Evolutionary conservation across 345 rosid species (phyloP), one percentile per base, ranked within the genome.

Genomic region (Linum usitatissimum): DNA sequence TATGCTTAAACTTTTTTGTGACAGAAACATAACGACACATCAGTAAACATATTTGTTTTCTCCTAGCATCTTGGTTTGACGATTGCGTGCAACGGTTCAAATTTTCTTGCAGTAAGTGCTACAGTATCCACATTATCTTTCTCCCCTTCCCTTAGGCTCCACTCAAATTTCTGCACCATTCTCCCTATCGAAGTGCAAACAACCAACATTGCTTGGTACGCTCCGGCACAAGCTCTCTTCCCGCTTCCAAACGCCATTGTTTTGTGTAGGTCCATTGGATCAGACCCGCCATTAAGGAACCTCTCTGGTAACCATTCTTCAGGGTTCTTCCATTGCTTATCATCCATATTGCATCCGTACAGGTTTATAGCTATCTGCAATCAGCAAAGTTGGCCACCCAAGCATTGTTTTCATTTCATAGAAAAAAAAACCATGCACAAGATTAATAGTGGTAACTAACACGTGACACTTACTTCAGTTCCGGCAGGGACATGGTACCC

Each of bases 201-300:
- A 55, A 90, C 70, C 38, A 81, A 55, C 65, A 70, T 77, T 2
- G 97, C 97, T 73, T 85, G 87, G 20, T 84, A 83, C 34, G 91
- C 75, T 42, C 96, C 97, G 2, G 96, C 91, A 30, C 99, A 87
- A 6, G 64, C 76, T 71, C 90, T 83, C 68, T 79, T 93, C 40
- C 97, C 97, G 0, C 86, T 84, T 56, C 99, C 99, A 31, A 93
- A 93, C 0, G 96, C 99, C 96, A 87, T 85, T 12, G 96, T 93
- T 81, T 87, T 85, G 74, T 85, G 73, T 66, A 90, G 65, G 64
- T 90, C 94, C 18, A 68, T 28, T 0, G 71, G 59, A 70, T 86
- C 91, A 42, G 75, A 78, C 65, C 70, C 84, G 7, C 63, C 77
- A 20, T 76, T 84, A 0, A 87, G 72, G 40, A 90, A 90, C 69